These are phyloP conservation scores for Xylaria sp. DNA, from an alignment of 2,329 filamentous ascomycete species.

Conservation along the genomic window DNA sequence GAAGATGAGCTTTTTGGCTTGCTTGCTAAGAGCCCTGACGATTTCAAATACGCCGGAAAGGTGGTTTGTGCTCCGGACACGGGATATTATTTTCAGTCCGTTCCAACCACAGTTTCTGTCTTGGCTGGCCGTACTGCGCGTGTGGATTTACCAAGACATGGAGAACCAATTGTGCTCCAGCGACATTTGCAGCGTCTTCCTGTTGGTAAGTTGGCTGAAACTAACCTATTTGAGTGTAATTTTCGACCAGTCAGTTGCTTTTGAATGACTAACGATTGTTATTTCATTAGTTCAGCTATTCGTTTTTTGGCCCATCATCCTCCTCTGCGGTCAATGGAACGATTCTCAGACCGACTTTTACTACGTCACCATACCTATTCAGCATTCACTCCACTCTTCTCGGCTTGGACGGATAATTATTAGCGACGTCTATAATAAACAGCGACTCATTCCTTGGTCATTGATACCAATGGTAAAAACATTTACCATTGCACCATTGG, in stretches of 20 bases:
- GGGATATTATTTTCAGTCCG: neutral
- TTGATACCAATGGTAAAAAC: neutral
- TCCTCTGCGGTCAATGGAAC: constrained; percentile 29
- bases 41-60: constrained; percentile 20
- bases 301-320: neutral
- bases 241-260: too few species aligned
- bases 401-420: constrained; percentile 2
- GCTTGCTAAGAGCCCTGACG: constrained; percentile 18
- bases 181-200: too few species aligned
- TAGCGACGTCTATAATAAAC: neutral
- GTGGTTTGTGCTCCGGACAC: constrained; percentile 3
- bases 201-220: too few species aligned
- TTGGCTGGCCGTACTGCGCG: neutral
- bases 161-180: neutral
- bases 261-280: neutral
- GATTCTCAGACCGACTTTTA: constrained; percentile 1
- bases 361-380: constrained; percentile 1
- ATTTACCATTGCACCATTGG: neutral
- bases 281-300: neutral
- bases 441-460: neutral
- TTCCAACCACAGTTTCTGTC: neutral
- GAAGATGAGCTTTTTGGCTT: neutral
- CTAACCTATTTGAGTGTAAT: too few species aligned
- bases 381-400: neutral
- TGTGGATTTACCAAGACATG: neutral